These are phyloP conservation scores for Curvularia lunata DNA, from an alignment of 2,329 filamentous ascomycete genomes.

Conservation along the genomic window DNA sequence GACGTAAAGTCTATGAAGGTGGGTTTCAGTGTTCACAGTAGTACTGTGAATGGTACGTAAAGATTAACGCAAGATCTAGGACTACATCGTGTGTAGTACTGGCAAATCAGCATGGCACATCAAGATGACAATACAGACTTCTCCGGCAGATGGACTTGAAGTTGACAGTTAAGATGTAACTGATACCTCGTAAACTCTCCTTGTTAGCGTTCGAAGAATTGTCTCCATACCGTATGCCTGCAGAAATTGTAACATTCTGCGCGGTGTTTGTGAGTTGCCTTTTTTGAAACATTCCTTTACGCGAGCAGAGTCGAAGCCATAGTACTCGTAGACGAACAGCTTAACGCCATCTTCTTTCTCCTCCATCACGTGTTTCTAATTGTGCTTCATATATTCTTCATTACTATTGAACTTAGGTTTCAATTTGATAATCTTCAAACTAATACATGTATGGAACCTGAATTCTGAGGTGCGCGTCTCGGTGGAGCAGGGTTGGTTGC, in stretches of 20 bases:
- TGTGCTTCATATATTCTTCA: neutral
- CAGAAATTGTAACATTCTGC: neutral
- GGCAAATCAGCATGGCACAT: neutral
- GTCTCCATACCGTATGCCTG: neutral
- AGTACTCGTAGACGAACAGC: neutral
- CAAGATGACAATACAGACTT: neutral
- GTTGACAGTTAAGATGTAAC: neutral
- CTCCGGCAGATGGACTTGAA: neutral
- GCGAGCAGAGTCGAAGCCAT: constrained; percentile 4
- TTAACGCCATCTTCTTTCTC: neutral
- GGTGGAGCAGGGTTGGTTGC: neutral
- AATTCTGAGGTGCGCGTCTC: no score
- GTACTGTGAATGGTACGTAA: neutral
- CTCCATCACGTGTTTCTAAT: neutral
- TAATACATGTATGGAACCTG: no score
- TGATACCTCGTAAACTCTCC: neutral
- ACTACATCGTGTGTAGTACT: neutral
- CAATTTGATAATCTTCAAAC: no score
- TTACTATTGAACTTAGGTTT: neutral
- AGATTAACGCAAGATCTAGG: neutral
- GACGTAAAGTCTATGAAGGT: neutral
- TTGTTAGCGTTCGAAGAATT: neutral
- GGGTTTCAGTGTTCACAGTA: neutral
- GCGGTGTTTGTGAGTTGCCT: neutral
- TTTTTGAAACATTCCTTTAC: neutral